These are phyloP conservation scores for Xylariales sp. DNA, from an alignment of 2,329 filamentous ascomycete species.

Conservation along the genomic window DNA sequence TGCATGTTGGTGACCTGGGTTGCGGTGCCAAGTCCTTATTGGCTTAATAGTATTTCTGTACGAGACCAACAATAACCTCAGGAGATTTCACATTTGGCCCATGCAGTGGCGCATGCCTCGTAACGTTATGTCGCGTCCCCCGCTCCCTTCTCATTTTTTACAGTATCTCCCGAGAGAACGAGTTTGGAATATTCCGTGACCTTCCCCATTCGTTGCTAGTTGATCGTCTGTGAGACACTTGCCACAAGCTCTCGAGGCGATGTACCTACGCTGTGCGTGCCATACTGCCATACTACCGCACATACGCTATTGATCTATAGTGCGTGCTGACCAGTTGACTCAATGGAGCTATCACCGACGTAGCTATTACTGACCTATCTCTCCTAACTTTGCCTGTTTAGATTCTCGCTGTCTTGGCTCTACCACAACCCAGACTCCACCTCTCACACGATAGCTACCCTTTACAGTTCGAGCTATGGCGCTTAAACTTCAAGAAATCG, in stretches of 20 bases:
- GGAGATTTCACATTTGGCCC: background rate
- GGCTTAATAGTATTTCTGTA: background rate
- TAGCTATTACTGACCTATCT: background rate
- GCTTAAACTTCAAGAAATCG: conserved; percentile 37
- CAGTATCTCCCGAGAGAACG: background rate
- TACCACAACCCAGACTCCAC: background rate
- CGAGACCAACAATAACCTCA: background rate
- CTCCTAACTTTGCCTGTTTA: background rate
- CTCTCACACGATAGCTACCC: background rate
- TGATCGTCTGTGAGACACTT: background rate
- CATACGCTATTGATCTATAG: background rate
- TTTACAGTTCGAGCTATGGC: conserved; percentile 13
- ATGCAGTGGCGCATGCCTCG: background rate
- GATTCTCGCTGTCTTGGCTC: background rate
- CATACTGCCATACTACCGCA: background rate
- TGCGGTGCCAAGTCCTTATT: conserved; percentile 4
- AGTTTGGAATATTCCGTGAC: background rate
- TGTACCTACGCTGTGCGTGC: background rate
- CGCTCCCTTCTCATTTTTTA: background rate
- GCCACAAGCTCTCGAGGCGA: background rate
- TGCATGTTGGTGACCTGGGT: conserved; percentile 1
- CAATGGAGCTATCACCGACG: background rate
- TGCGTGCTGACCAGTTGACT: background rate
- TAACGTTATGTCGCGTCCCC: background rate
- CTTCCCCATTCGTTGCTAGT: background rate